Percentiles rank a stretch among this genome's conserved stretches.
Evolutionary conservation across 805 yeast genomes (phyloP).

Genomic region (Ogataea glucozyma): DNA sequence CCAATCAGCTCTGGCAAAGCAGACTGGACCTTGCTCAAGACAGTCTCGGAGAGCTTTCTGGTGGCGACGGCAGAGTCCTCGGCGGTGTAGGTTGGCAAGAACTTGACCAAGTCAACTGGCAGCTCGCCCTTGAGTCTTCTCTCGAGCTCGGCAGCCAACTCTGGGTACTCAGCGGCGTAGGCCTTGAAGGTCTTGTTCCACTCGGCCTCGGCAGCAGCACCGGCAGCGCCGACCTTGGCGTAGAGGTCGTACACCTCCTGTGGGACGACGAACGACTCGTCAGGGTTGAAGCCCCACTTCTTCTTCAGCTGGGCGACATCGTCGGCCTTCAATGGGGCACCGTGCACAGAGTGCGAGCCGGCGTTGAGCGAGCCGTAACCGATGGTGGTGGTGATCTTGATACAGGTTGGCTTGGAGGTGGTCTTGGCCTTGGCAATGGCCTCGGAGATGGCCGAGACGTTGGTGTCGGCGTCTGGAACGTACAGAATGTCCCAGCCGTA

Average conservation of each 20-base stretch:
- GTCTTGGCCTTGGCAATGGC: slow-evolving; percentile 84
- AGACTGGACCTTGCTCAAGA: slow-evolving; percentile 60
- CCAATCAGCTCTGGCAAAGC: slow-evolving; percentile 87
- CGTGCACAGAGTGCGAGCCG: slow-evolving; percentile 94
- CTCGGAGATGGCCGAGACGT: slow-evolving; percentile 61
- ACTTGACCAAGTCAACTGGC: slow-evolving; percentile 78
- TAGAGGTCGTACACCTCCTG: slow-evolving; percentile 77
- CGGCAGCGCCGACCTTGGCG: slow-evolving; percentile 55
- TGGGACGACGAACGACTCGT: slow-evolving; percentile 75
- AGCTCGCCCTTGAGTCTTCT: slow-evolving; percentile 78
- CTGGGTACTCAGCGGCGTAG: slow-evolving; percentile 72
- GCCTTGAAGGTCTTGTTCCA: slow-evolving; percentile 69
- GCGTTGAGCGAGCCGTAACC: slow-evolving; percentile 87
- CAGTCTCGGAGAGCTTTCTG: slow-evolving; percentile 89
- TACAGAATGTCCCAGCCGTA: slow-evolving; percentile 90
- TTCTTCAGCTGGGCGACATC: slow-evolving; percentile 85
- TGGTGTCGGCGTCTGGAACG: slow-evolving; percentile 80
- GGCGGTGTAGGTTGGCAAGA: slow-evolving; percentile 78
- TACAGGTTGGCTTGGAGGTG: slow-evolving; percentile 84
- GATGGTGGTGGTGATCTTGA: slow-evolving; percentile 86
- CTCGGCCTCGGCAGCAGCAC: slow-evolving; percentile 66
- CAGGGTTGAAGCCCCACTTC: slow-evolving; percentile 86
- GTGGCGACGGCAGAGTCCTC: slow-evolving; percentile 84
- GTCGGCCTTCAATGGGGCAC: slow-evolving; percentile 92
- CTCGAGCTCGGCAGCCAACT: slow-evolving; percentile 71